Conservation (phyloP, 768 basidiomycete species). For the Lentinus tigrinus region DNA sequence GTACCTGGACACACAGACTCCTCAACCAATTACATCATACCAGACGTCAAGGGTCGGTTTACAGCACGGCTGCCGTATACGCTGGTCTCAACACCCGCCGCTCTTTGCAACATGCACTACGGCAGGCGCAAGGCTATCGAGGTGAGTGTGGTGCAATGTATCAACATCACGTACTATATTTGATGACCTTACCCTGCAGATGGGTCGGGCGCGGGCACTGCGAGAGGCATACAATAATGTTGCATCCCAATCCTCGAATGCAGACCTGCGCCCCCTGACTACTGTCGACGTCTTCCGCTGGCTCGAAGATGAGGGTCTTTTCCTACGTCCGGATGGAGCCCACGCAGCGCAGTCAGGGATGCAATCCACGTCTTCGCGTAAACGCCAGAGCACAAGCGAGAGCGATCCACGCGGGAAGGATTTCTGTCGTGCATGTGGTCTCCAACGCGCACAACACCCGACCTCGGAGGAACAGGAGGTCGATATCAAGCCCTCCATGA, state of each 20-base stretch:
- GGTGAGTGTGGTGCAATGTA: constrained; percentile 29
- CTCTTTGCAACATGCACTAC: constrained; percentile 35
- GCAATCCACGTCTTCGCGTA: constrained; percentile 11
- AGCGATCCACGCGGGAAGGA: background rate
- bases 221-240: constrained; percentile 37
- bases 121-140: constrained; percentile 51
- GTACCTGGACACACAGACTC: too few species aligned
- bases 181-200: constrained; percentile 29
- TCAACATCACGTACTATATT: background rate
- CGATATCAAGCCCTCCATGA: constrained; percentile 5
- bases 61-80: constrained; percentile 37
- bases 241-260: constrained; percentile 18
- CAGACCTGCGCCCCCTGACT: constrained; percentile 29
- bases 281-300: constrained; percentile 45
- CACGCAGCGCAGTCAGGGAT: constrained; percentile 11
- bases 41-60: constrained; percentile 38
- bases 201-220: constrained; percentile 44
- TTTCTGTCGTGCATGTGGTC: constrained; percentile 25
- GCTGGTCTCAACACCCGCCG: constrained; percentile 33
- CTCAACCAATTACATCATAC: too few species aligned
- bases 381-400: constrained; percentile 1
- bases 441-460: constrained; percentile 21
- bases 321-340: constrained; percentile 28
- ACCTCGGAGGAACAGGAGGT: constrained; percentile 7
- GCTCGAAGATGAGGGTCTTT: constrained; percentile 41